Evolutionary conservation across 768 basidiomycete genomes (phyloP).

Genomic region (Suillus cothurnatus): DNA sequence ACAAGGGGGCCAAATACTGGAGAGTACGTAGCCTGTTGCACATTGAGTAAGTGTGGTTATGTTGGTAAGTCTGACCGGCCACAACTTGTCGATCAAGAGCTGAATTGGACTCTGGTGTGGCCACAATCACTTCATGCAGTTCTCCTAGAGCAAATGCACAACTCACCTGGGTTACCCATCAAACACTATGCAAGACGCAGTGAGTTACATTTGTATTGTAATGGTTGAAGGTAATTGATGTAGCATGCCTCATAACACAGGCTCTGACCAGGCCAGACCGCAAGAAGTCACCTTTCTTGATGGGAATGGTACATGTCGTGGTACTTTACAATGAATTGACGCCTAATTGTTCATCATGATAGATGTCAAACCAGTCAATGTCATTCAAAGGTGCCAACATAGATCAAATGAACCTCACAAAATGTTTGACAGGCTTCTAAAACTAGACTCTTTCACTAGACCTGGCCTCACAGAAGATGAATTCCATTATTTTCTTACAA

Average conservation of each 20-base stretch:
- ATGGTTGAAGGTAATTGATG: too few species aligned
- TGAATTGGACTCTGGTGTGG: too few species aligned
- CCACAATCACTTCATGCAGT: background rate
- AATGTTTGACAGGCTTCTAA: background rate
- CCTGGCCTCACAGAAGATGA: background rate
- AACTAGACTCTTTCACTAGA: background rate
- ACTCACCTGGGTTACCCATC: background rate
- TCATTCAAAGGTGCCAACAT: background rate
- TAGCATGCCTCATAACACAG: background rate
- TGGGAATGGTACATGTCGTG: background rate
- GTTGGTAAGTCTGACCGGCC: background rate
- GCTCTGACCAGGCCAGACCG: background rate
- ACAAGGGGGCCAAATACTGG: background rate
- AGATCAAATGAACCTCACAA: background rate
- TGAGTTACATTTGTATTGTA: background rate
- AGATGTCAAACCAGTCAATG: background rate
- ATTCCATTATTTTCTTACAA: background rate
- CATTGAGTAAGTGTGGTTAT: constrained; percentile 1
- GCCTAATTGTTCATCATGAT: background rate
- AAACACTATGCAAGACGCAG: background rate
- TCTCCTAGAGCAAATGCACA: background rate
- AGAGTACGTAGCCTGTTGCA: background rate
- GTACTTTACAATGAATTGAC: too few species aligned
- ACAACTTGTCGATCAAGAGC: too few species aligned
- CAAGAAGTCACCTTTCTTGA: background rate